Evolutionary conservation across 495 filamentous ascomycete species (phyloP), one percentile per base, ranked within the genome.

Genomic region (Penicillium egyptiacum): DNA sequence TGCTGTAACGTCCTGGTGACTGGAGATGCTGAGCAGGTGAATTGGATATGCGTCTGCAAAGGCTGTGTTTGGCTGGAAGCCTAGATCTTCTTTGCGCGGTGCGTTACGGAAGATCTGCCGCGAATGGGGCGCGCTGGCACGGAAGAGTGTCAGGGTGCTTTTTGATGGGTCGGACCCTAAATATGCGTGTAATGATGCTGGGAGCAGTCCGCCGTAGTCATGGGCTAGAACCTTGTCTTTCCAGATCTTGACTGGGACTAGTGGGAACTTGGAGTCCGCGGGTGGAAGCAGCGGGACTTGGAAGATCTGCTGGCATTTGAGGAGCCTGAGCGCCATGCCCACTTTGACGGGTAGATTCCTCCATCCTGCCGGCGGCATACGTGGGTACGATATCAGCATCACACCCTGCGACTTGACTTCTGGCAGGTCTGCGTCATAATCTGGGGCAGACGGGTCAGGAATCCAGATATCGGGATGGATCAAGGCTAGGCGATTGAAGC

Each of bases 1-100:
- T 2, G 56, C 51, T 41, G 75, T 81, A 8, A 87, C 70, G 53
- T 91, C 84, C 7, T 81, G 82, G 25, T 95, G 79, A 59, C 86
- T 92, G 41, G 86, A 77, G 10, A 96, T 74, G 58, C 84, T 93
- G 33, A 95, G 70, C 8, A 96, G 69, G 63, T 96, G 90, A 28
- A 98, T 73, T 4, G 93, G 91, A 68, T 94, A 98, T 70, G 91
- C 86, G 72, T 98, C 93, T 53, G 88, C 86, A 65, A 96, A 96
- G 56, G 88, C 89, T 0, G 88, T 85, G 10, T 83, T 80, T 5
- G 90, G 82, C 62, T 94, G 88, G 65, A 89, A 92, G 2, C 90
- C 89, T 0, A 89, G 69, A 11, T 81, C 75, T 26, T 82, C 79
- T 62, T 83, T 81, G n/a, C 69, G 76, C 0, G 92, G 92, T 6